These are phyloP conservation scores for Colletotrichum acutatum DNA, from an alignment of 2,329 filamentous ascomycete species.

Conservation along the genomic window DNA sequence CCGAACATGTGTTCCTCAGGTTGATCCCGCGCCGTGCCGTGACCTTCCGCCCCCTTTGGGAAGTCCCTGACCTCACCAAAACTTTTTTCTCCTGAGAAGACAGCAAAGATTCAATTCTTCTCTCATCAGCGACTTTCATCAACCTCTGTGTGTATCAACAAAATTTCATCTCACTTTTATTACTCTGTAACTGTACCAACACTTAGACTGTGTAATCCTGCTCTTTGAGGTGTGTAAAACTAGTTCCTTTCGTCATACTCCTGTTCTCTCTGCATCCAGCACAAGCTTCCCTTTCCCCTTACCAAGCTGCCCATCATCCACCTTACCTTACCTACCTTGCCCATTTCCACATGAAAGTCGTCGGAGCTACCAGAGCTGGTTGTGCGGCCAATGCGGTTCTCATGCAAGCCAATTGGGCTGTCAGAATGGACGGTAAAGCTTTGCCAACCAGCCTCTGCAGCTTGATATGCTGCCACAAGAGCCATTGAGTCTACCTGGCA, in stretches of 20 bases:
- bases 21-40: conserved; percentile 16
- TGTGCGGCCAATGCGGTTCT: conserved; percentile 3
- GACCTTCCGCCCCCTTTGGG: conserved; percentile 2
- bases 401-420: conserved; percentile 15
- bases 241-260: conserved; percentile 13
- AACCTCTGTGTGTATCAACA: conserved; percentile 35
- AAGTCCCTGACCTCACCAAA: conserved; percentile 34
- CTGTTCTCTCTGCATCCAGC: neutral
- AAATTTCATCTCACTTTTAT: conserved; percentile 53
- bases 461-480: neutral
- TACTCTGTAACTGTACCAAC: conserved; percentile 42
- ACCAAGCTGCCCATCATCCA: neutral
- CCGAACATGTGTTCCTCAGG: conserved; percentile 24
- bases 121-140: conserved; percentile 21
- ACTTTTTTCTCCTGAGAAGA: conserved; percentile 24
- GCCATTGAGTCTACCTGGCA: conserved; percentile 2
- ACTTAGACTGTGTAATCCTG: conserved; percentile 23
- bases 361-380: conserved; percentile 8
- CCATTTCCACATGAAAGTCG: conserved; percentile 6
- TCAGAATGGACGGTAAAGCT: neutral
- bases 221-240: conserved; percentile 30
- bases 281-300: conserved; percentile 2
- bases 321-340: neutral
- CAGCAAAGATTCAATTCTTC: conserved; percentile 5
- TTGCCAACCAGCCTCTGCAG: conserved; percentile 3